Evolutionary conservation across 306 rosid genomes (phyloP).

Genomic region (Cucumis melo): DNA sequence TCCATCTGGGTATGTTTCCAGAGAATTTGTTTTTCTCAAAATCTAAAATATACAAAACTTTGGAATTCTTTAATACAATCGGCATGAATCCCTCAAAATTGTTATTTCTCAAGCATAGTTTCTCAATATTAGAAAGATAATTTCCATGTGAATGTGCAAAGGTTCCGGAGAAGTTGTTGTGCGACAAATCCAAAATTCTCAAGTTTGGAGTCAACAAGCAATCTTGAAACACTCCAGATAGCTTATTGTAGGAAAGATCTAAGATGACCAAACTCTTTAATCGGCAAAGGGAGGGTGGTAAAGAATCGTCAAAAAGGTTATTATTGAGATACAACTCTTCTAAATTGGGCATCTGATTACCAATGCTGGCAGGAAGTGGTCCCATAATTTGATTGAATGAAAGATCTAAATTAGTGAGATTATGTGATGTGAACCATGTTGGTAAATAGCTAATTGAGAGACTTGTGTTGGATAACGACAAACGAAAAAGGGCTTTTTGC

Average conservation of each 20-base stretch:
- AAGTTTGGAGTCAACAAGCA: background rate
- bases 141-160: background rate
- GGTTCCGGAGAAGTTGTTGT: background rate
- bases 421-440: no score
- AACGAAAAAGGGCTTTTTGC: no score
- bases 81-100: background rate
- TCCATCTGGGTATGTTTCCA: background rate
- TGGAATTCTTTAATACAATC: background rate
- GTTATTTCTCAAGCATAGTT: background rate
- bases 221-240: background rate
- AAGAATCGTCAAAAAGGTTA: background rate
- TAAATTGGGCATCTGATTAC: background rate
- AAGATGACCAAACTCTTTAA: accelerated
- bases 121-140: background rate
- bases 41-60: background rate
- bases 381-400: no score
- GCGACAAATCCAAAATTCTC: background rate
- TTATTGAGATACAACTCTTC: background rate
- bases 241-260: background rate
- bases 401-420: no score
- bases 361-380: no score
- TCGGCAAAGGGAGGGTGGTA: background rate
- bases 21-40: background rate
- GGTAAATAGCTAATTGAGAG: no score
- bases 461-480: no score